Base-by-base conservation (phyloP, 2,329 filamentous ascomycete genomes). In the Colletotrichum musae region DNA sequence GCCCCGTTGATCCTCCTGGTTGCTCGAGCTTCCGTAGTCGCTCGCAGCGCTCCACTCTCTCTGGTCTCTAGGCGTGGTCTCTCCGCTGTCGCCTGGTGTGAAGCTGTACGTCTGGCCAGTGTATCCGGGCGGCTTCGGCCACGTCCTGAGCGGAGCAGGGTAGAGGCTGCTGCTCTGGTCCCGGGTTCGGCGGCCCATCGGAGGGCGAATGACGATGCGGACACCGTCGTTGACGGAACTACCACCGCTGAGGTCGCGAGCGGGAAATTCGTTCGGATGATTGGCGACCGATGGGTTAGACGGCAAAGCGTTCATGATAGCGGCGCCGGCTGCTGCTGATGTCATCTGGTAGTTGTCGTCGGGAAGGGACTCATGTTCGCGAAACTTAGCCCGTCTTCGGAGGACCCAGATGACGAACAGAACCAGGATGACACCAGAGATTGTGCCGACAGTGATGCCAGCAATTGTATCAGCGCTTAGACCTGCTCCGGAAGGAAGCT, bases 161-260 rank as follows among this genome's bases (percentile, higher is more conserved):
- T 41, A 70, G 59, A 65, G 43, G 24, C 54, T 59, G 6, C 68
- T 69, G 68, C 68, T 68, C 12, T 60, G 58, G 18, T 18, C 18
- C 18, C 18, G 18, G 10, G 64, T 72, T 21, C 59, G 18, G 1
- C 70, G 58, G 12, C 68, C 70, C 26, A 70, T 73, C 9, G 74
- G 66, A 9, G 75, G 76, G 2, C 74, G 75, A 58, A 80, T 78
- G 47, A 80, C 75, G 54, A 79, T 75, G 41, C 77, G 73, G 2
- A 80, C 74, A 4, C 59, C 75, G 43, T 72, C 72, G 36, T 74
- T 68, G 41, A 72, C 70, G 9, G 72, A 51, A 60, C 71, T 41
- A 70, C 69, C 26, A 58, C 72, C 59, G 53, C 66, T 63, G 45
- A 24, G 13, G 26, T 53, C 24, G 47, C 28, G 39, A 53, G 54